Evolutionary conservation across 352 stramenopile species (phyloP), one percentile per base, ranked within the genome.

Genomic region (Elongisporangium undulatum): DNA sequence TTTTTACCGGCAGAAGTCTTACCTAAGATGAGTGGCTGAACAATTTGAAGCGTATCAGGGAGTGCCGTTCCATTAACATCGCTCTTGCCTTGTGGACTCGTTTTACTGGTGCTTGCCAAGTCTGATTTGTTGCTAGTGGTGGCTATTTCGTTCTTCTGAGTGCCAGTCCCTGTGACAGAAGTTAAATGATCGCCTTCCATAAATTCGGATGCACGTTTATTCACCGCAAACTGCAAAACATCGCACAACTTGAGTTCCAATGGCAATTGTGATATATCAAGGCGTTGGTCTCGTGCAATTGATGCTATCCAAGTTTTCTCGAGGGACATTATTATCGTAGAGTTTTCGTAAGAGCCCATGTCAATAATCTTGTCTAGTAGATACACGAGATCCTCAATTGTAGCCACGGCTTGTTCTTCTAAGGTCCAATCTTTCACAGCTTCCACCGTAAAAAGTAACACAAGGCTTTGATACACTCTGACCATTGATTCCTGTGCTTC

Each of bases 311-410:
- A 45, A 17, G 34, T 45, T 10, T 45, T 45, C 13, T 45, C 34
- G 12, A 45, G 34, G 12, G 34, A 45, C 34, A 45, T 45, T 45
- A 17, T 12, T 45, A 45, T 17, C 34, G 34, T 17, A 10, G 34
- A 45, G 17, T 45, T 45, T 17, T 17, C 34, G 12, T 45, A 19
- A 23, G 21, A 61, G 0, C 21, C 57, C 13, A 68, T 61, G 12
- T 66, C 59, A 54, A 76, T 54, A 15, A 66, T 69, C 53, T 81
- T 85, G 56, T 85, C 75, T 9, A 85, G 63, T 4, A 59, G 56
- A 41, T 81, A 85, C 48, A 82, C 60, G 17, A 83, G 64, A 22
- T 85, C 75, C 21, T 82, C 73, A 22, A 79, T 62, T n/a, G 51
- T 74, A 15, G 22, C 58, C 7, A 75, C 19, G 16, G 55, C 51